phyloP scores from a whole-genome alignment of 2,329 filamentous ascomycete genomes.

The Fusarium foetens region DNA sequence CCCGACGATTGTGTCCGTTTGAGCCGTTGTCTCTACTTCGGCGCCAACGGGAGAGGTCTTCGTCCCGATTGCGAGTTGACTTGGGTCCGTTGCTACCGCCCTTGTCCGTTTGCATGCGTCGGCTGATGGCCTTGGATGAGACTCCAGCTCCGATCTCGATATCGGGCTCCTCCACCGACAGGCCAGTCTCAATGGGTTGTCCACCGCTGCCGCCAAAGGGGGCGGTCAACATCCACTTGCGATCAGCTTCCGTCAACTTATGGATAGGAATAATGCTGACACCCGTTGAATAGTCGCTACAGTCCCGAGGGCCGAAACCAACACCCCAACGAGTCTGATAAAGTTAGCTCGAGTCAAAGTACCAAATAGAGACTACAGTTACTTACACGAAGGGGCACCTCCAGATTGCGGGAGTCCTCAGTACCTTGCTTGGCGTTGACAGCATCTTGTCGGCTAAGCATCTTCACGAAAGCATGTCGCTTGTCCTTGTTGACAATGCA shows the following conservation, averaged over 20 bases:
- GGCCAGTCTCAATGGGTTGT: slow-evolving; percentile 78
- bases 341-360: slow-evolving; percentile 39
- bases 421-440: slow-evolving; percentile 86
- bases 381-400: slow-evolving; percentile 78
- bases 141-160: slow-evolving; percentile 98
- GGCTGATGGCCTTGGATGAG: slow-evolving; percentile 86
- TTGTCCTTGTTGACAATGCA: slow-evolving; percentile 99
- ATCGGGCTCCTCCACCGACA: slow-evolving; percentile 96
- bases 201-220: slow-evolving; percentile 94
- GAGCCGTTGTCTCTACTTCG: slow-evolving; percentile 48
- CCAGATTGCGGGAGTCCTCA: slow-evolving; percentile 79
- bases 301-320: slow-evolving; percentile 95
- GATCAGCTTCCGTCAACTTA: slow-evolving; percentile 93
- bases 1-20: slow-evolving; percentile 35
- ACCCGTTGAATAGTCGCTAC: slow-evolving; percentile 93
- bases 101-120: slow-evolving; percentile 75
- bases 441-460: slow-evolving; percentile 89
- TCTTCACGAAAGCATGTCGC: slow-evolving; percentile 98
- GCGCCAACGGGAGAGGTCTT: slow-evolving; percentile 49
- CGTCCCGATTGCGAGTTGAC: slow-evolving; percentile 62
- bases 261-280: slow-evolving; percentile 93
- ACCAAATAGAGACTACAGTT: neutral
- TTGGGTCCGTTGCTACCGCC: slow-evolving; percentile 72
- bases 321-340: slow-evolving; percentile 94
- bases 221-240: slow-evolving; percentile 96